These are phyloP conservation scores for Alopecurus myosuroides DNA, from an alignment of 176 grass and related monocot species.

Conservation along the genomic window DNA sequence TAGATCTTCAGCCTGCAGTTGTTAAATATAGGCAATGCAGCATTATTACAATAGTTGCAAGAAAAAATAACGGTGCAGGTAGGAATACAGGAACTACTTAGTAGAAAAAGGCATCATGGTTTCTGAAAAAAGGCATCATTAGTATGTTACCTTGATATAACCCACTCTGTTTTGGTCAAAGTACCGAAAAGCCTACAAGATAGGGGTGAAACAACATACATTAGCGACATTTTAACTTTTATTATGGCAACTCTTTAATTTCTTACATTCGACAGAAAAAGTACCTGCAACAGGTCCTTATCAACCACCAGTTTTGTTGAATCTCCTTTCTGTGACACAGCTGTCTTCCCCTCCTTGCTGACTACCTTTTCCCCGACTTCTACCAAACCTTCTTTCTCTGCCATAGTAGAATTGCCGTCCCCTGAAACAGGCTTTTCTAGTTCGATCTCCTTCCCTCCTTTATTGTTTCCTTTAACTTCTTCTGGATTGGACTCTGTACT, in stretches of 20 bases:
- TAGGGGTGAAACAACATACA: background rate
- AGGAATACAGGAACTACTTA: background rate
- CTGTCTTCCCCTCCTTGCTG: conserved; percentile 25
- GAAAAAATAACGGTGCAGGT: background rate
- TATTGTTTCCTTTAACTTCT: conserved; percentile 24
- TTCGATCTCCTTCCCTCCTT: conserved; percentile 20
- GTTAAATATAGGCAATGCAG: background rate
- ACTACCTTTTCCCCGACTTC: conserved; percentile 23
- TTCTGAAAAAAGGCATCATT: background rate
- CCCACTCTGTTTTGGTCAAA: conserved; percentile 60
- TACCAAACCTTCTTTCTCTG: conserved; percentile 6
- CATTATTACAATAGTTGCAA: background rate
- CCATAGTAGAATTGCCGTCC: background rate
- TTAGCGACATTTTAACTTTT: conserved; percentile 10
- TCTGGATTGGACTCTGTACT: conserved; percentile 4
- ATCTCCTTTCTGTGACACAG: conserved; percentile 20
- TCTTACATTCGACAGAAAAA: conserved; percentile 3
- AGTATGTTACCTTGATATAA: conserved; percentile 53
- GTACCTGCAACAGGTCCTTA: conserved; percentile 64
- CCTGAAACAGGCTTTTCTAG: conserved; percentile 16
- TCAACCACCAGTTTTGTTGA: conserved; percentile 39
- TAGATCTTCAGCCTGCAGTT: conserved; percentile 59
- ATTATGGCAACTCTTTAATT: background rate
- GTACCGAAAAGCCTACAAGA: conserved; percentile 67
- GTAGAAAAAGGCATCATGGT: background rate